Conservation (phyloP, 345 rosid genomes). For the Raphanus sativus region DNA sequence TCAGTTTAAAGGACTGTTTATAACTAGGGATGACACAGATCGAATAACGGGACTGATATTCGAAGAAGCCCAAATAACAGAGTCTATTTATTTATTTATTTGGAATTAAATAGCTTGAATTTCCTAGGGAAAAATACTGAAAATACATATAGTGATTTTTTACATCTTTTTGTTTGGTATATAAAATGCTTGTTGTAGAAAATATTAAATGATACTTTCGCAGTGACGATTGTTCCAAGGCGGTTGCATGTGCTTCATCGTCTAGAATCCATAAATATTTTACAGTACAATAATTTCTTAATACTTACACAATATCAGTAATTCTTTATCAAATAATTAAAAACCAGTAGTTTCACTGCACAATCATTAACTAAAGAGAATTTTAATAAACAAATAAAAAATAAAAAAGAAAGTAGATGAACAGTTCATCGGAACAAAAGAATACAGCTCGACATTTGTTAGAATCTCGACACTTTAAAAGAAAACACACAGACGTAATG, state of each 20-base stretch:
- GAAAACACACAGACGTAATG: slow-evolving; percentile 31
- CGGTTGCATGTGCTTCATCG: slow-evolving; percentile 25
- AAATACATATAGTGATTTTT: background rate
- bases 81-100: background rate
- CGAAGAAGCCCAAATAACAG: background rate
- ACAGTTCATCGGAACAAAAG: slow-evolving; percentile 25
- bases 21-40: too few relatives aligned
- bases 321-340: background rate
- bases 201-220: slow-evolving; percentile 30
- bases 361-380: background rate
- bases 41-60: background rate
- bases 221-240: slow-evolving; percentile 35
- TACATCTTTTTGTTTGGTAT: background rate
- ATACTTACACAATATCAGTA: background rate
- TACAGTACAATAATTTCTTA: background rate
- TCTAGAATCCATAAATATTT: background rate
- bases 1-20: background rate
- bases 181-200: slow-evolving; percentile 1
- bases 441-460: slow-evolving; percentile 37
- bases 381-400: background rate
- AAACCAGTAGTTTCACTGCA: background rate
- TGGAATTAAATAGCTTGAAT: too few relatives aligned
- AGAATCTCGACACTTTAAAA: slow-evolving; percentile 22
- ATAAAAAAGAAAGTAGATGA: slow-evolving; percentile 16
- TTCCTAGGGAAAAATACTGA: too few relatives aligned